Evolutionary conservation across 2,329 filamentous ascomycete species (phyloP), one percentile per base, ranked within the genome.

Genomic region (Leptographium flavum): DNA sequence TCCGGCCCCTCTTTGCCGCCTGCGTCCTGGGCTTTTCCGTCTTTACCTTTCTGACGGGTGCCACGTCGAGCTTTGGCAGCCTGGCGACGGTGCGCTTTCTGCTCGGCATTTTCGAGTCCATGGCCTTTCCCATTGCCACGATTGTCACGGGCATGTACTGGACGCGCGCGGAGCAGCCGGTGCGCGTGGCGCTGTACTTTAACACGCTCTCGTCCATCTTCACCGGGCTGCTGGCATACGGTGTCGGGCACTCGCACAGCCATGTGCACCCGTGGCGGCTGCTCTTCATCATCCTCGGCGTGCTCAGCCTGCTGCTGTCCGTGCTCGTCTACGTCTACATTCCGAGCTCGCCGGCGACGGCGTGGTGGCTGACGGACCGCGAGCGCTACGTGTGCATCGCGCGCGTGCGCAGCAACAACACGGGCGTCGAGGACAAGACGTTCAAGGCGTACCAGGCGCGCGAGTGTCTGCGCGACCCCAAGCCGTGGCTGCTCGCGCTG

Each of bases 341-440:
- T n/a, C 58, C 64, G 2, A 70, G 71, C 52, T 68, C 64, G 13
- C 70, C 69, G 2, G 67, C 71, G 53, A 50, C 47, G n/a, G 51
- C 49, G 36, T 52, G 19, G 51, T 54, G 36, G 28, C 45, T 56
- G 7, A 55, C n/a, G 15, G 39, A 44, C 9, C 48, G 54, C 17
- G 59, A 63, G 41, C 54, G 56, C 7, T 48, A 51, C 22, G 56
- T 58, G 23, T 59, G 60, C 10, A 47, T 61, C 6, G 45, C 55
- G 39, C 55, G 61, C 1, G 56, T 63, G 25, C 49, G 56, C 35
- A 51, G 53, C 10, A 61, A 62, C 50, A 56, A 56, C 55, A 63
- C 61, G 0, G 60, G 61, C 10, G 57, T 62, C 15, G 60, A 62
- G 50, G 60, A 55, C 43, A 55, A 57, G 41, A 44, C 53, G 22